Evolutionary conservation across 805 yeast genomes (phyloP).

Genomic region (Millerozyma acaciae): DNA sequence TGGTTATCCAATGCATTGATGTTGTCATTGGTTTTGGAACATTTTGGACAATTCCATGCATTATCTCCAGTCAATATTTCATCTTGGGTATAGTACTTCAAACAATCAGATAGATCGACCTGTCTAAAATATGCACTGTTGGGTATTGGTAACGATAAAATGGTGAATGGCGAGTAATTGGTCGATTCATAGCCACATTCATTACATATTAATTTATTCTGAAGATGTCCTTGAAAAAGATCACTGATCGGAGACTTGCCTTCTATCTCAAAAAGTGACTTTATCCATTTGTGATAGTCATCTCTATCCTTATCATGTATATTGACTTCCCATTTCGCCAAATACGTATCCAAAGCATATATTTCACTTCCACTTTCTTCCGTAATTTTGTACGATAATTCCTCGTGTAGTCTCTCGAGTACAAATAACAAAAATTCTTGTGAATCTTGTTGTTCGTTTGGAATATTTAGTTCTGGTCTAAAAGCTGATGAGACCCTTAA

Average conservation of each 20-base stretch:
- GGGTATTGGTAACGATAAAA: conserved; percentile 62
- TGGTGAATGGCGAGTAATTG: conserved; percentile 59
- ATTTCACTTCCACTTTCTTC: conserved; percentile 18
- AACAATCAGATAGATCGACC: conserved; percentile 58
- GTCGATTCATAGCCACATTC: conserved; percentile 60
- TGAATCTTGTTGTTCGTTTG: conserved; percentile 77
- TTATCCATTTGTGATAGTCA: conserved; percentile 63
- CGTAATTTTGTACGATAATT: conserved; percentile 36
- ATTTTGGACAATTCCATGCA: conserved; percentile 82
- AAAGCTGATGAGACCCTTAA: conserved; percentile 47
- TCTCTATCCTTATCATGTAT: conserved; percentile 31
- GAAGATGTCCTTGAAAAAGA: conserved; percentile 70
- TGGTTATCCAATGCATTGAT: conserved; percentile 25
- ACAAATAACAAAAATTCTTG: conserved; percentile 69
- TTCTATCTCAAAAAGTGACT: conserved; percentile 45
- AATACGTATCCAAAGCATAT: conserved; percentile 20
- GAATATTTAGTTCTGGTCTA: conserved; percentile 66
- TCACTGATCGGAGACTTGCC: conserved; percentile 67
- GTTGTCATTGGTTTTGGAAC: conserved; percentile 33
- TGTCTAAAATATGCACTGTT: conserved; percentile 20
- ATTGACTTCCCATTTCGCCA: conserved; percentile 29
- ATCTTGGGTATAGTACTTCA: conserved; percentile 55
- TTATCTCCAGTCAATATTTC: conserved; percentile 70
- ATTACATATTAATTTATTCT: conserved; percentile 58
- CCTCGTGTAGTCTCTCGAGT: conserved; percentile 67